These are phyloP conservation scores for Aspergillus piperis DNA, from an alignment of 2,329 filamentous ascomycete species.

Conservation along the genomic window DNA sequence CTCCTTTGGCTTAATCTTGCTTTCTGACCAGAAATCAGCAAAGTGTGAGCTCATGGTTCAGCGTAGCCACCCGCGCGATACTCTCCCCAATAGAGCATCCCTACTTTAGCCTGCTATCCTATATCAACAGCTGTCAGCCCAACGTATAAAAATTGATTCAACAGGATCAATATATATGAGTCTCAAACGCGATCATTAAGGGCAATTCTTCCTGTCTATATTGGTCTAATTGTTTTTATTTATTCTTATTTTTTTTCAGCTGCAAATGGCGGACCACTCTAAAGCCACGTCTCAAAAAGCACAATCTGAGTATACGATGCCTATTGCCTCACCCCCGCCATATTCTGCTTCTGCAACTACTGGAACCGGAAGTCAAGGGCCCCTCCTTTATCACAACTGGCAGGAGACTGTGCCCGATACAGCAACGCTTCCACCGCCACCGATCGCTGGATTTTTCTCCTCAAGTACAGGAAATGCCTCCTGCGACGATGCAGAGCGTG, in stretches of 20 bases:
- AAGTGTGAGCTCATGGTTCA: background rate
- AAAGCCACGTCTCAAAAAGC: background rate
- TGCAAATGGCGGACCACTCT: background rate
- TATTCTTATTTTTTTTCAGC: background rate
- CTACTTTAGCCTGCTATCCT: background rate
- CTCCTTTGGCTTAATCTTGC: no score
- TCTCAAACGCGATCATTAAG: background rate
- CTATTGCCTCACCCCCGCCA: background rate
- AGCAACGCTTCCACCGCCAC: constrained; percentile 61
- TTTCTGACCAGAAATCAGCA: no score
- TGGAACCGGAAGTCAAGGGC: constrained; percentile 28
- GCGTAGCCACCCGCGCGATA: background rate
- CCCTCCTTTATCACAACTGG: constrained; percentile 65
- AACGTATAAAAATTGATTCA: background rate
- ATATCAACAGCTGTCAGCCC: background rate
- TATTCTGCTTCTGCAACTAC: background rate
- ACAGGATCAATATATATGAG: background rate
- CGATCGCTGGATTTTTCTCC: constrained; percentile 53
- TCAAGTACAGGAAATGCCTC: constrained; percentile 62
- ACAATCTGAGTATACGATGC: background rate
- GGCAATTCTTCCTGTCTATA: background rate
- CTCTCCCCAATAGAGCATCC: background rate
- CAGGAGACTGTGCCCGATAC: constrained; percentile 60
- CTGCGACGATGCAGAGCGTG: constrained; percentile 55
- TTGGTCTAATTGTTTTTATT: background rate